These are phyloP conservation scores for Stipa capillata DNA, from an alignment of 176 grass and related monocot species.

Conservation along the genomic window DNA sequence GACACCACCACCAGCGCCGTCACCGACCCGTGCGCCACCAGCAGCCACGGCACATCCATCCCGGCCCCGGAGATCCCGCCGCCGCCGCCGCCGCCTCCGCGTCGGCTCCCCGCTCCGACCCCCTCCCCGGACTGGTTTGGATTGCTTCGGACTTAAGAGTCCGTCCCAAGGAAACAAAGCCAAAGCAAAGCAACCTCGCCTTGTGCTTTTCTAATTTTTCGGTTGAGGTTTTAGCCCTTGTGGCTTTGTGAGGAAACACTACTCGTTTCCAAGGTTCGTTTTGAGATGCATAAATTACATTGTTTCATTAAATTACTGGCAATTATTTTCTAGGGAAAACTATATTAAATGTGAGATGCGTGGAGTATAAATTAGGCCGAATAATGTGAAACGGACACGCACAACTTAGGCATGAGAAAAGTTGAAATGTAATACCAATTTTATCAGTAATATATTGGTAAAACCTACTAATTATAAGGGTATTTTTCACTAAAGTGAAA, in stretches of 20 bases:
- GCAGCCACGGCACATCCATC: slow-evolving; percentile 74
- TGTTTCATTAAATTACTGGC: neutral
- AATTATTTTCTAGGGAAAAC: neutral
- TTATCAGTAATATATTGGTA: neutral
- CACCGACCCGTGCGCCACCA: slow-evolving; percentile 74
- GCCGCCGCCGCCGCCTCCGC: too few species aligned
- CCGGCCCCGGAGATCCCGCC: neutral
- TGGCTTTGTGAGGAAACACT: neutral
- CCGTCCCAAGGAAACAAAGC: neutral
- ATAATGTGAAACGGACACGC: neutral
- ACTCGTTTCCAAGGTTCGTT: neutral
- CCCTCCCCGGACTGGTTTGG: neutral
- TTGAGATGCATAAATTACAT: neutral
- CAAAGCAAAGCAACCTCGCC: neutral
- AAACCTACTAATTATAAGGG: neutral
- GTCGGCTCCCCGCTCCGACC: neutral
- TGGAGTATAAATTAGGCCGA: neutral
- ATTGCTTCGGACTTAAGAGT: neutral
- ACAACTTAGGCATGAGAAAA: neutral
- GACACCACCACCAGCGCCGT: slow-evolving; percentile 84
- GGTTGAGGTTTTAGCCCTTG: neutral
- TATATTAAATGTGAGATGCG: neutral
- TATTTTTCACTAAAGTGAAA: neutral
- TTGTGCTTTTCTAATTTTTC: too few species aligned
- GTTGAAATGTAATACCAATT: neutral